A percentile compares a stretch with the other conserved stretches of the same genome.
These are phyloP conservation scores for Lentinula raphanica DNA, from an alignment of 768 basidiomycete genomes.

Conservation along the genomic window DNA sequence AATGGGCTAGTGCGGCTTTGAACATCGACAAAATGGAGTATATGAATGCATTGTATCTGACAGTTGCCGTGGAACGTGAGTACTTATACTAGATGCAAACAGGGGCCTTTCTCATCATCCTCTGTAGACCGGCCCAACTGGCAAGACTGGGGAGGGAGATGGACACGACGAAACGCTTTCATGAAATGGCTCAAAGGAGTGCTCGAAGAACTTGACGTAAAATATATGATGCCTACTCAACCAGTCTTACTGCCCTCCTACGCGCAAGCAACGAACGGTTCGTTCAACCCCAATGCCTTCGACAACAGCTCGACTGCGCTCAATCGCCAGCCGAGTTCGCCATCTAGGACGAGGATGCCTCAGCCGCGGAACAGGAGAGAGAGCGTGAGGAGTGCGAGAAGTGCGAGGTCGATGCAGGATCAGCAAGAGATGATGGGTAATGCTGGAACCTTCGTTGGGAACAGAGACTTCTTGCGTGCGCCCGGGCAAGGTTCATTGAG, in stretches of 20 bases:
- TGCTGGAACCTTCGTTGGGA: constrained; percentile 20
- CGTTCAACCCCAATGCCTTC: neutral
- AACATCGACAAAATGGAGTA: constrained; percentile 80
- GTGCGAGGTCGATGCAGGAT: neutral
- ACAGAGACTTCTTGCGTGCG: neutral
- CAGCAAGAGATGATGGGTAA: constrained; percentile 18
- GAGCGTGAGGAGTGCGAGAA: neutral
- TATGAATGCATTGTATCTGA: constrained; percentile 65
- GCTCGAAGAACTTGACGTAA: constrained; percentile 70
- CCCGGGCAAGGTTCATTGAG: constrained; percentile 3
- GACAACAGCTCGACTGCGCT: neutral
- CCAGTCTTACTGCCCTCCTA: constrained; percentile 51
- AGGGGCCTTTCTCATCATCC: neutral
- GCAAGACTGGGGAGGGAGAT: constrained; percentile 85
- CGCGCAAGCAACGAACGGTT: constrained; percentile 8
- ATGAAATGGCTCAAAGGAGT: constrained; percentile 70
- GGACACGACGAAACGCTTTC: constrained; percentile 68
- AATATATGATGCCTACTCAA: constrained; percentile 68
- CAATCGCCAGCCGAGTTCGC: neutral
- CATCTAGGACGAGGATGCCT: neutral
- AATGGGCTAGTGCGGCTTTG: constrained; percentile 61
- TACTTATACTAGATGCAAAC: constrained; percentile 8
- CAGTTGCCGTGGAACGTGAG: constrained; percentile 69
- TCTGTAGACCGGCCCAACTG: constrained; percentile 67
- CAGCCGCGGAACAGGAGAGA: constrained; percentile 3